These are phyloP conservation scores for Cymbidium sinense DNA, from an alignment of 106 monocot species.

Conservation along the genomic window DNA sequence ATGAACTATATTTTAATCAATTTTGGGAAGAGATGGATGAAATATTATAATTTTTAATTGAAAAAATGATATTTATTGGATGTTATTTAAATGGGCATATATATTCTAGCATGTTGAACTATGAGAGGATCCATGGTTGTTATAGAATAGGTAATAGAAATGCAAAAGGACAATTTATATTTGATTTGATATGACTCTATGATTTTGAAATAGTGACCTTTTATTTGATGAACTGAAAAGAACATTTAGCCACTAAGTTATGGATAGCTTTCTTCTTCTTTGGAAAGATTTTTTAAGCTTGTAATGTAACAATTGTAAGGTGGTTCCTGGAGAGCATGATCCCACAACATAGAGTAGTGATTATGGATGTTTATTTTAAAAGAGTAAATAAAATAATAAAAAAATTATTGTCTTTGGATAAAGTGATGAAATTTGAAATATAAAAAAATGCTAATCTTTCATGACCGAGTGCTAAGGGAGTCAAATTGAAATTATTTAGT, in stretches of 20 bases:
- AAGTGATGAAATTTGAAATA: too few relatives aligned
- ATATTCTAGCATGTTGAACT: not conserved
- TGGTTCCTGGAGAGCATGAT: too few relatives aligned
- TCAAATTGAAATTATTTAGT: too few relatives aligned
- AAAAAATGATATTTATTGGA: not conserved
- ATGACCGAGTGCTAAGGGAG: too few relatives aligned
- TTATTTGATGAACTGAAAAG: not conserved
- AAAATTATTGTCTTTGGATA: too few relatives aligned
- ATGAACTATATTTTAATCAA: not conserved
- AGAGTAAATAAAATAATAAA: too few relatives aligned
- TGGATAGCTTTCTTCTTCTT: not conserved
- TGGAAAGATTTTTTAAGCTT: too few relatives aligned
- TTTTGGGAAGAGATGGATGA: not conserved
- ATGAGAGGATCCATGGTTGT: not conserved
- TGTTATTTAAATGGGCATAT: not conserved
- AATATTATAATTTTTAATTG: not conserved
- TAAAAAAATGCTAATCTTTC: too few relatives aligned
- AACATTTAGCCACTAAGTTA: not conserved
- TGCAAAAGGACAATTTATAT: not conserved
- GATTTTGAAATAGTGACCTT: not conserved
- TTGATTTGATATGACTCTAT: not conserved
- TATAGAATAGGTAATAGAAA: not conserved
- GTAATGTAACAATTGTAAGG: too few relatives aligned
- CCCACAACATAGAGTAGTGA: too few relatives aligned
- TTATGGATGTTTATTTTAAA: too few relatives aligned